Conservation (phyloP, 208 protist species). For the Trypanosoma caninum region DNA sequence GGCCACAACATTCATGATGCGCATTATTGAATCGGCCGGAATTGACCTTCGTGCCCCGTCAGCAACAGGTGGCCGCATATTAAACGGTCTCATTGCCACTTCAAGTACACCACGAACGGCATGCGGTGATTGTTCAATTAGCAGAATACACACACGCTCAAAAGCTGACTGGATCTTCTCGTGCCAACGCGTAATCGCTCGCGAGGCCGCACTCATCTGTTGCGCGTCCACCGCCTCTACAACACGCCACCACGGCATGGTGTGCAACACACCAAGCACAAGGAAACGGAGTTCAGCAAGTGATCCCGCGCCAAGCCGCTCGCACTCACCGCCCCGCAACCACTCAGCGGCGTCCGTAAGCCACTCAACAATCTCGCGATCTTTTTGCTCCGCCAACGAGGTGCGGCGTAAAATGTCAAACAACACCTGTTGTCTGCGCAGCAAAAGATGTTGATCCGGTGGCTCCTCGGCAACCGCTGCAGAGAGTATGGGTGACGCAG, state of each 20-base stretch:
- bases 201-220: neutral
- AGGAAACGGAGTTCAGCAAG: constrained; percentile 52
- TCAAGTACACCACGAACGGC: constrained; percentile 69
- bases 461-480: neutral
- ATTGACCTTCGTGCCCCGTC: constrained; percentile 53
- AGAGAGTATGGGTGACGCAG: constrained; percentile 1
- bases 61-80: constrained; percentile 45
- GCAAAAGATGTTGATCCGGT: neutral
- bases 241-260: constrained; percentile 82
- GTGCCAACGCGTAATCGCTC: constrained; percentile 59
- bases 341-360: constrained; percentile 45
- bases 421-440: constrained; percentile 40
- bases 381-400: constrained; percentile 68
- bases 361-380: constrained; percentile 67
- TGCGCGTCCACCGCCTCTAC: constrained; percentile 38
- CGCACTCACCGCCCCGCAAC: constrained; percentile 24
- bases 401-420: constrained; percentile 68
- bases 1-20: constrained; percentile 65
- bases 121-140: constrained; percentile 61
- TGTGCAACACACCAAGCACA: constrained; percentile 68
- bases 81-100: constrained; percentile 67
- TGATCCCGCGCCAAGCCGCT: neutral
- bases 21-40: constrained; percentile 66
- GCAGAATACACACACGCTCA: constrained; percentile 61
- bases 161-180: constrained; percentile 63